phyloP scores from a whole-genome alignment of 1,284 basidiomycete species.

The Fomitopsis betulina region DNA sequence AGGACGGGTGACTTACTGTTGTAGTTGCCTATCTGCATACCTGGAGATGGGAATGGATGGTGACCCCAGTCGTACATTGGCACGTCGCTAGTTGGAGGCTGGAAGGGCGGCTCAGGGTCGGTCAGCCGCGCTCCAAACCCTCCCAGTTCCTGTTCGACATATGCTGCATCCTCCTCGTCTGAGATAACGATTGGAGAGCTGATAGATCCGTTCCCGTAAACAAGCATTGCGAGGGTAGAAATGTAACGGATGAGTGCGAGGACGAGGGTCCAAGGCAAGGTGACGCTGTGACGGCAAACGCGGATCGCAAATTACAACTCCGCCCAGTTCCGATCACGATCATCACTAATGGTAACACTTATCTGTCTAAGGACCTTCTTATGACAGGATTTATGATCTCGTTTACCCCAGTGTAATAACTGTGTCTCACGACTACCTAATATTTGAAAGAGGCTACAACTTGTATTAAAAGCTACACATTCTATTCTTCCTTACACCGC shows the following conservation, averaged over 20 bases:
- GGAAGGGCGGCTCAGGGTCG: neutral
- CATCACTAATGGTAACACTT: too few species aligned
- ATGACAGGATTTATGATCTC: too few species aligned
- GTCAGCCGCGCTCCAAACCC: slow-evolving; percentile 6
- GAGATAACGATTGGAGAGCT: slow-evolving; percentile 38
- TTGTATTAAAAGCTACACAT: too few species aligned
- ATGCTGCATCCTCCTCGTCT: slow-evolving; percentile 36
- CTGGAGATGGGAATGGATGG: neutral
- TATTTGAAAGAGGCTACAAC: too few species aligned
- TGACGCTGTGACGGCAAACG: too few species aligned
- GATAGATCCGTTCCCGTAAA: slow-evolving; percentile 23
- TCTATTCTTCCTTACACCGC: too few species aligned
- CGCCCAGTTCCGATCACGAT: too few species aligned
- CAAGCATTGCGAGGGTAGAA: slow-evolving; percentile 7
- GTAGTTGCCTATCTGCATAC: neutral
- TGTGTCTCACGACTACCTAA: too few species aligned
- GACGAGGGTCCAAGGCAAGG: neutral
- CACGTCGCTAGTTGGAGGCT: neutral
- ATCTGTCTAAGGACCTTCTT: too few species aligned
- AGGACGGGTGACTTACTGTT: neutral
- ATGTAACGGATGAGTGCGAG: neutral
- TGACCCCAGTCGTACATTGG: neutral
- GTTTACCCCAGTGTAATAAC: too few species aligned
- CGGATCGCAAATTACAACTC: too few species aligned
- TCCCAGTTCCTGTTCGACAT: slow-evolving; percentile 23